These are phyloP conservation scores for Ophiocytium majus DNA, from an alignment of 352 stramenopile species.

Conservation along the genomic window DNA sequence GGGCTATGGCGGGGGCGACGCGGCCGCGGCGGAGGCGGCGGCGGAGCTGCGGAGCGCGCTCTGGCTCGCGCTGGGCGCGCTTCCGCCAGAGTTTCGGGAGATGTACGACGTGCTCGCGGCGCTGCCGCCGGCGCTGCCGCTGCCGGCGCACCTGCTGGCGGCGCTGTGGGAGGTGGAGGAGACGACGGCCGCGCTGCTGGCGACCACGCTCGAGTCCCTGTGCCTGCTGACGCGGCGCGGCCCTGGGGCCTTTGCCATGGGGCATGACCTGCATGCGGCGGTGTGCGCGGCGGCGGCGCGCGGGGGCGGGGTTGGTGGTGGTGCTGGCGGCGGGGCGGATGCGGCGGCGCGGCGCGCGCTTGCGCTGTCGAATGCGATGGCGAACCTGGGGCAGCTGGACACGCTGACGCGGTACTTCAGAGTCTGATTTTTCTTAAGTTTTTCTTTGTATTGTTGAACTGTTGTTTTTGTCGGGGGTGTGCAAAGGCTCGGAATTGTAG, in stretches of 20 bases:
- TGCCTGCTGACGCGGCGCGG: background rate
- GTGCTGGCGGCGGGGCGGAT: background rate
- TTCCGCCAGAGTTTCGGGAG: background rate
- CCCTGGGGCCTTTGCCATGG: background rate
- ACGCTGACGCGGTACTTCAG: background rate
- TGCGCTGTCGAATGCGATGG: background rate
- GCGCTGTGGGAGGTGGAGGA: background rate
- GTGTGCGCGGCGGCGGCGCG: background rate
- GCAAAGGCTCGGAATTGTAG: too few relatives aligned
- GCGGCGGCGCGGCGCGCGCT: background rate
- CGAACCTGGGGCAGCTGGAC: background rate
- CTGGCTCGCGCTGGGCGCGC: background rate
- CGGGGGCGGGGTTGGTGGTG: too few relatives aligned
- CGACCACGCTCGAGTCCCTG: background rate
- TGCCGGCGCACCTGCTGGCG: background rate
- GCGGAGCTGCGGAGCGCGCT: background rate
- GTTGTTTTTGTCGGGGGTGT: too few relatives aligned
- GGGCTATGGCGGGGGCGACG: background rate
- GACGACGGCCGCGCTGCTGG: background rate
- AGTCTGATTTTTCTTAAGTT: too few relatives aligned
- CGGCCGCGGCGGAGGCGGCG: too few relatives aligned
- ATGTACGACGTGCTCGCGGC: background rate
- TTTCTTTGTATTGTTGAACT: too few relatives aligned
- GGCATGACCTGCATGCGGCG: background rate
- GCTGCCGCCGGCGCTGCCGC: background rate